Base-by-base conservation (phyloP, 257 asterid species). In the Penstemon eatonii region DNA sequence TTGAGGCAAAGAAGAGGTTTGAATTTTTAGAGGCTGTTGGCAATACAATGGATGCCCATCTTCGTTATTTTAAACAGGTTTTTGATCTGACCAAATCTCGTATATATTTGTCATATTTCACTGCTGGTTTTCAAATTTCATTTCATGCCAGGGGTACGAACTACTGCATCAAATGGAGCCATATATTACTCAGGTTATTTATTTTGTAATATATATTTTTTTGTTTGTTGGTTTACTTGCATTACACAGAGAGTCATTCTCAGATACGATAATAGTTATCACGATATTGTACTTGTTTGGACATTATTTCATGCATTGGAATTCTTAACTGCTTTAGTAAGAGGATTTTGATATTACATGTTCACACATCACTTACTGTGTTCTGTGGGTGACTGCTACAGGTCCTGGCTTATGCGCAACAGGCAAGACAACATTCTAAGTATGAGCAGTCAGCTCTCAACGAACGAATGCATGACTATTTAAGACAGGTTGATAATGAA, bases 141-240 rank as follows among this genome's bases (percentile, higher is more conserved):
- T 60, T 37, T 71, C 45, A 40, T 81, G 76, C 62, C 83, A 93
- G 98, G 98, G 97, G 13, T 93, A 88, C 44, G 97, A 93, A 83
- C 85, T 93, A 43, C 73, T 93, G 84, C 90, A 81, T 75, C 97
- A 86, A 80, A 90, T 93, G 98, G 97, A 93, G 78, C 98, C 98
- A 57, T 86, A 78, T 76, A 86, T 93, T 67, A 88, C 82, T 70
- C 97, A 93, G 97, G 98, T 92, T 60, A 9, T 50, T 56, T 73
- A 43, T 66, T 40, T 63, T 60, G 33, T 25, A 25, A 8, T 42
- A 7, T 12, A 45, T 71, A 45, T 64, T 41, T 46, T 38, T 52
- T 56, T 40, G 12, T 10, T 13, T 55, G 8, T 54, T 15, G 12
- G 42, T 47, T 46, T 18, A 25, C 63, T 56, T 41, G 52, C 59